Base-by-base conservation (phyloP, 257 asterid species). In the Nicotiana knightiana region DNA sequence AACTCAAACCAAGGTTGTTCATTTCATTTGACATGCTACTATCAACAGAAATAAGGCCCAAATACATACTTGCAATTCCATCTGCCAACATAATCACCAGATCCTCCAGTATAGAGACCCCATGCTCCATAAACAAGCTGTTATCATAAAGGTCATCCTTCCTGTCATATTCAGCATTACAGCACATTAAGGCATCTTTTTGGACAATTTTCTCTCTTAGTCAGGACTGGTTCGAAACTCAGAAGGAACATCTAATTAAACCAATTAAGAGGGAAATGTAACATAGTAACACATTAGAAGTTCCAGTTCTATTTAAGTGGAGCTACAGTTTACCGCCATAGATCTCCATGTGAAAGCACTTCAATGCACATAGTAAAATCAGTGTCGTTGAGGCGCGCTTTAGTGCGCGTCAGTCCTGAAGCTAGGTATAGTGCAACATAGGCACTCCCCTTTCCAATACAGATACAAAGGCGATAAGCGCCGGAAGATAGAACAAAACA, bases 41-140 rank as follows among this genome's bases (percentile, higher is more conserved):
- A 82, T 95, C 99, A 73, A 95, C 95, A 51, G 99, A 95, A 87
- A 95, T 90, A 85, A 93, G 99, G 91, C 93, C 98, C 91, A 95
- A 88, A 81, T 95, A 93, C 93, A 89, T 93, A 91, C 93, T 88
- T 62, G 98, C 97, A 83, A 92, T 87, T 76, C 97, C 98, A 89
- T 95, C 97, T 9, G 99, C 98, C 79, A 95, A 77, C 24, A 89
- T 88, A 89, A 95, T 93, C 83, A 95, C 89, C 85, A 95, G 83
- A 91, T 95, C 98, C 88, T 95, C 97, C 83, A 94, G 86, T 88
- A 94, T 87, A 59, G 92, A 82, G 67, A 94, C 93, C 68, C 92
- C 94, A 85, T 95, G 93, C 89, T 84, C 89, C 84, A 81, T 85
- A 86, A 93, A 92, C 88, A 95, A 88, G 89, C 83, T 85, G 84